Evolutionary conservation across 2,329 filamentous ascomycete species (phyloP), one percentile per base, ranked within the genome.

Genomic region (Claviceps digitariae): DNA sequence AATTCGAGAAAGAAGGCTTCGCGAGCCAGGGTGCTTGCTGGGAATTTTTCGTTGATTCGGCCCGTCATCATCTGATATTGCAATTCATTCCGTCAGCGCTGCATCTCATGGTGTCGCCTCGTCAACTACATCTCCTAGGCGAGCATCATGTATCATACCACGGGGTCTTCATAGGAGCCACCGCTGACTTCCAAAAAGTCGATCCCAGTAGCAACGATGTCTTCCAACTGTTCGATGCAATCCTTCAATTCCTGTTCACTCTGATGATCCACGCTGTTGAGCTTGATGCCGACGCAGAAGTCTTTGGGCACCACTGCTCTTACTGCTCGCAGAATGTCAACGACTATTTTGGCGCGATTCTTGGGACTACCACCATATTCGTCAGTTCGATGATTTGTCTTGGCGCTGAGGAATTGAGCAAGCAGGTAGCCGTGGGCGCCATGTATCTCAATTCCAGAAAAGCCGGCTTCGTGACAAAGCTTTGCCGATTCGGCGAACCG

Each of bases 1-100:
- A 86, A 86, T 47, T 84, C 77, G 1, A 86, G 69, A 67, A 87
- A 87, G 69, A 83, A 86, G 0, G 82, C 80, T 59, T 87, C 83
- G 8, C 83, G 74, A 0, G 73, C 73, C 13, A 68, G 66, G 1
- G 79, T 81, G 23, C 50, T 53, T 7, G 50, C 53, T 15, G 54
- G 51, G 21, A 49, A 46, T n/a, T 29, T 13, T 5, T 17, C n/a
- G 20, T 25, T 15, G 2, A 15, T 43, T 27, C 29, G 25, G 9
- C 49, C 49, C 12, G 34, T 47, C 49, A 54, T 36, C 53, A 54
- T 55, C 49, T 56, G 49, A 17, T 31, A 2, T 47, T 31, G 17
- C 27, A 15, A 36, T 38, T 9, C 12, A 3, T 38, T 9, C 12
- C 1, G 47, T 38, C 31, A 48, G 29, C 7, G 0, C 20, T 50